A percentile compares a stretch with the other conserved stretches of the same genome.
Conservation (phyloP, 208 protist species). For the Leishmania gerbilli region DNA sequence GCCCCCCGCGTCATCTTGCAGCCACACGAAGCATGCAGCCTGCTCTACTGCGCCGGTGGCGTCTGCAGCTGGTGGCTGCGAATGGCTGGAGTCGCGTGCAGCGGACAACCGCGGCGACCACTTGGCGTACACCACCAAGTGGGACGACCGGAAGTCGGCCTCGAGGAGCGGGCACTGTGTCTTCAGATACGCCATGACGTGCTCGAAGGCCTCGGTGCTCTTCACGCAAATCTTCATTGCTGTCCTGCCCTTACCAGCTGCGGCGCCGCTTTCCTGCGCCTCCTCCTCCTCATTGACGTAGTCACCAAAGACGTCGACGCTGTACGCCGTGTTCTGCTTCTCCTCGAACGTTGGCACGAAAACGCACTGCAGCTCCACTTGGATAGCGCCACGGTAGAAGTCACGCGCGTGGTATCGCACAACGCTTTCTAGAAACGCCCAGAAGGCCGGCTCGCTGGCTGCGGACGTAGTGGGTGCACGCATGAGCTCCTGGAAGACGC, state of each 20-base stretch:
- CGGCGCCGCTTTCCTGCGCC: neutral
- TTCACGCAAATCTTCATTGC: constrained; percentile 8
- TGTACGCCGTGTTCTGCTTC: neutral
- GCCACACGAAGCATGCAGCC: constrained; percentile 21
- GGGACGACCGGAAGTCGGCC: neutral
- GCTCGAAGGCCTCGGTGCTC: neutral
- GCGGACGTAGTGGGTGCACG: neutral
- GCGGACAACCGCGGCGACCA: neutral
- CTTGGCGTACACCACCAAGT: constrained; percentile 13
- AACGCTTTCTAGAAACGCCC: constrained; percentile 23
- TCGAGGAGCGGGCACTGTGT: constrained; percentile 5
- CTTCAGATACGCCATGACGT: constrained; percentile 13
- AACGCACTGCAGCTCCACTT: constrained; percentile 28
- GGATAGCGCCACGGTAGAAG: constrained; percentile 12
- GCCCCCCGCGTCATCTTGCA: constrained; percentile 5
- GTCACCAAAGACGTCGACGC: constrained; percentile 21
- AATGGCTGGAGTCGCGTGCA: neutral
- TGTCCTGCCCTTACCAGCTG: neutral
- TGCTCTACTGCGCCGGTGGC: neutral
- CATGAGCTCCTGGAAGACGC: constrained; percentile 11
- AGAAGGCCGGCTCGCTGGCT: constrained; percentile 26
- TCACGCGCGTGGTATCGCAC: constrained; percentile 17
- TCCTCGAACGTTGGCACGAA: constrained; percentile 21
- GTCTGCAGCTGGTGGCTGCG: neutral
- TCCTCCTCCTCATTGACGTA: neutral